Evolutionary conservation across 192 early-diverging fungal species (phyloP).

Genomic region (Podila horticola): DNA sequence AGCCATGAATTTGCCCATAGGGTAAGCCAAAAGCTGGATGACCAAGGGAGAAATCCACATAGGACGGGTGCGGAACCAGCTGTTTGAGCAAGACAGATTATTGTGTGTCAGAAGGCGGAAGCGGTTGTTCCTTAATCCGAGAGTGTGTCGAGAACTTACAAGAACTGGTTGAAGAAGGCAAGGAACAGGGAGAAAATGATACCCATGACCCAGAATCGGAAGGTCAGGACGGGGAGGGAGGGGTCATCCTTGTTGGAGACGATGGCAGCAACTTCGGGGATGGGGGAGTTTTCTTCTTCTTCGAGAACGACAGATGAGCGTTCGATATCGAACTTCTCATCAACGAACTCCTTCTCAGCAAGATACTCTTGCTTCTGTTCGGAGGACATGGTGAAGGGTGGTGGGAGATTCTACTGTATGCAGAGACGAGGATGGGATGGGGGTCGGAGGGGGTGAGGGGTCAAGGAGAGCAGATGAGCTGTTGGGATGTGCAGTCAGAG

Average conservation of each 20-base stretch:
- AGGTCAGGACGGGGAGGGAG: conserved; percentile 57
- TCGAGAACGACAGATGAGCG: conserved; percentile 27
- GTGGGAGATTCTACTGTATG: neutral
- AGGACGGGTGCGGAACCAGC: conserved; percentile 58
- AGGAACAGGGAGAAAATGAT: conserved; percentile 34
- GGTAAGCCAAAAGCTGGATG: conserved; percentile 61
- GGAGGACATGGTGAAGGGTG: neutral
- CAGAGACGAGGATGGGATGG: neutral
- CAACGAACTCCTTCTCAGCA: conserved; percentile 22
- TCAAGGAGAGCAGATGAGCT: conserved; percentile 2
- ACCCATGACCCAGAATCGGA: conserved; percentile 56
- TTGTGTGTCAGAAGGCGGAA: too few relatives aligned
- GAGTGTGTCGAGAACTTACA: conserved; percentile 14
- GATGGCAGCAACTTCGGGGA: conserved; percentile 45
- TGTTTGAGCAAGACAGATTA: neutral
- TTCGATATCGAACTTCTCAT: conserved; percentile 36
- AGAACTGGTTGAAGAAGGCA: conserved; percentile 42
- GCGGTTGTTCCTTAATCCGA: too few relatives aligned
- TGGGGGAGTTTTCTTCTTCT: conserved; percentile 50
- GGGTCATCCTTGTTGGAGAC: conserved; percentile 55
- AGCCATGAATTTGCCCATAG: conserved; percentile 60
- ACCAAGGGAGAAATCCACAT: conserved; percentile 56
- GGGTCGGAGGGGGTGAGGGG: neutral
- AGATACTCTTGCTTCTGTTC: conserved; percentile 31
- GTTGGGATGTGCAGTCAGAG: conserved; percentile 14